phyloP scores from a whole-genome alignment of 768 basidiomycete genomes.

The Suillus americanus region DNA sequence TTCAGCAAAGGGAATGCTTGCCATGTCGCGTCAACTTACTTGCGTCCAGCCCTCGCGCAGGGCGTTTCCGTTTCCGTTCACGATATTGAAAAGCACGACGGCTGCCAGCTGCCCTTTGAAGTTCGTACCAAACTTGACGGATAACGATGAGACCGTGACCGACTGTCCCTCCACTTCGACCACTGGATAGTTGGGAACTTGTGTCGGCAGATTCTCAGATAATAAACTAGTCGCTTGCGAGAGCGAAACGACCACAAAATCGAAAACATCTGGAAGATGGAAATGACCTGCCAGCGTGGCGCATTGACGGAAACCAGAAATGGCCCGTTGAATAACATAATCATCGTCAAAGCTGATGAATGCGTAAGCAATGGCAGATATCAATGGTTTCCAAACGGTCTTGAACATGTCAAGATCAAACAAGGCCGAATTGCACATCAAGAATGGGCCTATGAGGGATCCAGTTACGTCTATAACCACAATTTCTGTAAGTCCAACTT shows the following conservation, averaged over 20 bases:
- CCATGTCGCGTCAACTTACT: conserved; percentile 39
- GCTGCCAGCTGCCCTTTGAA: conserved; percentile 95
- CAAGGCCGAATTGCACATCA: conserved; percentile 73
- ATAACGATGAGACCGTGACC: conserved; percentile 87
- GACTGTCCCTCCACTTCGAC: conserved; percentile 89
- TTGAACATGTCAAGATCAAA: conserved; percentile 96
- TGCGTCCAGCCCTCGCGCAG: conserved; percentile 95
- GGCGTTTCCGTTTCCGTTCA: conserved; percentile 93
- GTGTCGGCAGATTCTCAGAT: conserved; percentile 65
- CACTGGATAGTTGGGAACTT: conserved; percentile 82
- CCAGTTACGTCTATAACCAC: conserved; percentile 35
- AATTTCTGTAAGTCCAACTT: conserved; percentile 18
- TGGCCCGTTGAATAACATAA: conserved; percentile 91
- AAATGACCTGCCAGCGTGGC: conserved; percentile 91
- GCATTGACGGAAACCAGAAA: conserved; percentile 96
- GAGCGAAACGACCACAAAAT: conserved; percentile 91
- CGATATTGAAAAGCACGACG: conserved; percentile 95
- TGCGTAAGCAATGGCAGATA: conserved; percentile 93
- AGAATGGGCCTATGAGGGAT: conserved; percentile 42
- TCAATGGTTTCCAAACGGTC: conserved; percentile 87
- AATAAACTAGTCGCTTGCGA: conserved; percentile 90
- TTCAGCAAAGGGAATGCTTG: background rate
- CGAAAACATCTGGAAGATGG: conserved; percentile 91
- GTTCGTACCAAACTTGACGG: conserved; percentile 92
- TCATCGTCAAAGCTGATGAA: conserved; percentile 97